Evolutionary conservation across 2,329 filamentous ascomycete genomes (phyloP).

Genomic region (Monosporascus sp.): DNA sequence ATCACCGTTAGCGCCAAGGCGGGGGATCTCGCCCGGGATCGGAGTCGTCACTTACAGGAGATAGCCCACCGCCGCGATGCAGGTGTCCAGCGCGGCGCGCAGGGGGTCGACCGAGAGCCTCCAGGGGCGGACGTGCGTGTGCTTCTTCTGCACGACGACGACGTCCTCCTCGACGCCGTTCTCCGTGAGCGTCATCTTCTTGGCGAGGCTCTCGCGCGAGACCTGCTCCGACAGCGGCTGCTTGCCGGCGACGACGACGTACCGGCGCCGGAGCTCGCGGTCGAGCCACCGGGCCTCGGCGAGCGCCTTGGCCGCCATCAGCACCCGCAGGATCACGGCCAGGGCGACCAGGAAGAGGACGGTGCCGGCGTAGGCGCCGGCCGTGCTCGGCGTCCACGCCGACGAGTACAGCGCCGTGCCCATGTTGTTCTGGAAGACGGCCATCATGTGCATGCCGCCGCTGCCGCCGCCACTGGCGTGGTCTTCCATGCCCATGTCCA

Average conservation of each 20-base stretch:
- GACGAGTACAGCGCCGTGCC: constrained; percentile 52
- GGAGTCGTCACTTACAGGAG: constrained; percentile 26
- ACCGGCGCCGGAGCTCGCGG: constrained; percentile 67
- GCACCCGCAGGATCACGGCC: constrained; percentile 60
- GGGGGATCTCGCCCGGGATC: too few relatives aligned
- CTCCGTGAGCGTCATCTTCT: constrained; percentile 62
- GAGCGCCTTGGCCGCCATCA: constrained; percentile 66
- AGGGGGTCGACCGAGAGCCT: constrained; percentile 62
- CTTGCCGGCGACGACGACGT: constrained; percentile 67
- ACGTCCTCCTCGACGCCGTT: constrained; percentile 81
- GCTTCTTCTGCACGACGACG: constrained; percentile 60
- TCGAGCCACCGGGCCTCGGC: constrained; percentile 62
- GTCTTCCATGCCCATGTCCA: constrained; percentile 16
- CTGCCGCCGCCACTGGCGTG: constrained; percentile 20
- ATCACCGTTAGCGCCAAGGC: constrained; percentile 34
- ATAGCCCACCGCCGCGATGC: constrained; percentile 25
- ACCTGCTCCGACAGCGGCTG: constrained; percentile 54
- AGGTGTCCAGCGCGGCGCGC: constrained; percentile 24
- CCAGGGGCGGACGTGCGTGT: constrained; percentile 60
- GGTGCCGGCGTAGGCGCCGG: constrained; percentile 75
- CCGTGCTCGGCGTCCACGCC: constrained; percentile 66
- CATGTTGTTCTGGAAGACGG: constrained; percentile 53
- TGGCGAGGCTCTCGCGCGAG: constrained; percentile 54
- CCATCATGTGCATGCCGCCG: constrained; percentile 35
- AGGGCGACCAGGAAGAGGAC: constrained; percentile 87